phyloP scores from a whole-genome alignment of 441 rosid species.

The Melastoma candidum region DNA sequence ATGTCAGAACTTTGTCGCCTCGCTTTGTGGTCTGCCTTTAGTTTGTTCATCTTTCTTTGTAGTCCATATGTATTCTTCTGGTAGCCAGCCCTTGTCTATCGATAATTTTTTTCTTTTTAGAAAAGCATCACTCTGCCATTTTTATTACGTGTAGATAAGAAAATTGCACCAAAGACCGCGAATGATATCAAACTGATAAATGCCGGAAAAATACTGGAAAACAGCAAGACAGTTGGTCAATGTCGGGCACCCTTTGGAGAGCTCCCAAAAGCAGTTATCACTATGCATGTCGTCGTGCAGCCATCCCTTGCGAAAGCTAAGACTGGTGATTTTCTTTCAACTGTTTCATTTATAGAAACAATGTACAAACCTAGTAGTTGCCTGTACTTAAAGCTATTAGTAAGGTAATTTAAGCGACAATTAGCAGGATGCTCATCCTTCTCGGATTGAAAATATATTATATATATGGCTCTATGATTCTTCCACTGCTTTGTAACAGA shows the following conservation, averaged over 20 bases:
- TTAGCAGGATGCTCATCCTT: too few species aligned
- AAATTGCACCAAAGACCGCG: conserved; percentile 57
- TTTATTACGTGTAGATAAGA: conserved; percentile 42
- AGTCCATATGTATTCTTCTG: too few species aligned
- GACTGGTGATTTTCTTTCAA: conserved; percentile 42
- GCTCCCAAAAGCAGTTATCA: conserved; percentile 56
- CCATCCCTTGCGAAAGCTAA: conserved; percentile 59
- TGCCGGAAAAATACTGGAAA: conserved; percentile 85
- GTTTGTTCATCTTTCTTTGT: too few species aligned
- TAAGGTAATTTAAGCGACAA: background rate
- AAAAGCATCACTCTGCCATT: background rate
- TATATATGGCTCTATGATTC: too few species aligned
- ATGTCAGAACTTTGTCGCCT: too few species aligned
- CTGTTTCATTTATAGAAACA: background rate
- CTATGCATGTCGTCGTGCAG: conserved; percentile 96
- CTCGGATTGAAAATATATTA: too few species aligned
- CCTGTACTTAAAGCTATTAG: background rate
- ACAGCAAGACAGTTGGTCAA: conserved; percentile 72
- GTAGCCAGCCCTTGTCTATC: too few species aligned
- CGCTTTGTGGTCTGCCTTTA: too few species aligned
- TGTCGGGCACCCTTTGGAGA: conserved; percentile 76
- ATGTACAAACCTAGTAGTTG: background rate
- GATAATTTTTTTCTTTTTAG: too few species aligned
- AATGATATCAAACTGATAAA: conserved; percentile 75
- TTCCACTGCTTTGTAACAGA: too few species aligned